These are phyloP conservation scores for Pugionium dolabratum DNA, from an alignment of 345 rosid species.

Conservation along the genomic window DNA sequence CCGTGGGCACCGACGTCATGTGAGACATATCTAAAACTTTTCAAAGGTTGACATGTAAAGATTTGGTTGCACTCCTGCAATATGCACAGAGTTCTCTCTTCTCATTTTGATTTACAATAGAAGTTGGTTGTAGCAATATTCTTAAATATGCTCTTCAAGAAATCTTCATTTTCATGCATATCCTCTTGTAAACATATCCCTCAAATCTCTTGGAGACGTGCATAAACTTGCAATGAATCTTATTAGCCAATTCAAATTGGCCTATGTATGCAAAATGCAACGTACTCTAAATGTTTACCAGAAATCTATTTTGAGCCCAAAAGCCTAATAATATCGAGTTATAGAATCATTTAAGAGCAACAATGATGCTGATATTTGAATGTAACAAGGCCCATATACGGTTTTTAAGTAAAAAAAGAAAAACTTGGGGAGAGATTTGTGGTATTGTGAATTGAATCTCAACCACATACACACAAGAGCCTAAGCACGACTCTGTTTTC, in stretches of 20 bases:
- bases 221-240: too few species aligned
- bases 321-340: not conserved
- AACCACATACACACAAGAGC: slow-evolving; percentile 51
- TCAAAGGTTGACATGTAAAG: slow-evolving; percentile 11
- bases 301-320: not conserved
- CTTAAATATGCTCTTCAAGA: not conserved
- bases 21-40: slow-evolving; percentile 40
- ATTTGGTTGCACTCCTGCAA: not conserved
- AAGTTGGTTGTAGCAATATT: slow-evolving; percentile 16
- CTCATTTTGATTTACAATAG: not conserved
- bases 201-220: too few species aligned
- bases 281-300: not conserved
- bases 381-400: slow-evolving; percentile 22
- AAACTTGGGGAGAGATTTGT: slow-evolving; percentile 24
- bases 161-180: too few species aligned
- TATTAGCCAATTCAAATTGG: too few species aligned
- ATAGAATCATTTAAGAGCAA: not conserved
- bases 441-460: slow-evolving; percentile 38
- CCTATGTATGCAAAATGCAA: too few species aligned
- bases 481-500: slow-evolving; percentile 27
- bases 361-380: not conserved
- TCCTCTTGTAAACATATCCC: too few species aligned
- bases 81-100: slow-evolving; percentile 12
- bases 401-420: not conserved
- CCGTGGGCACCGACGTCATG: slow-evolving; percentile 81